phyloP scores from a whole-genome alignment of 306 rosid species.

The Inga laurina region DNA sequence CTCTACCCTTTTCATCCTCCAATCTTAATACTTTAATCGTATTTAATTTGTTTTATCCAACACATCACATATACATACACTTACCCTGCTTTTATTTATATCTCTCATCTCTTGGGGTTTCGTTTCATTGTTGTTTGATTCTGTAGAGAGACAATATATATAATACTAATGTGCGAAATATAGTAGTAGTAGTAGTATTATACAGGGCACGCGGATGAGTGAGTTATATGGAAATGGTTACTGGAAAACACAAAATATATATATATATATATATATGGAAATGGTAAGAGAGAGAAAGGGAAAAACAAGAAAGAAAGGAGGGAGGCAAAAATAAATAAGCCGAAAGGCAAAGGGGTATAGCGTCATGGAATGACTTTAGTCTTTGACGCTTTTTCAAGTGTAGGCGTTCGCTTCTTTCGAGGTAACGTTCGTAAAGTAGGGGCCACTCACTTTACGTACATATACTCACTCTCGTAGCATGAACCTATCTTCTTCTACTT shows the following conservation, averaged over 20 bases:
- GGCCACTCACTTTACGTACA: neutral
- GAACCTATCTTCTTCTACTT: neutral
- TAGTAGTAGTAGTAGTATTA: too few species aligned
- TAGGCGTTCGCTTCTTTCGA: constrained; percentile 45
- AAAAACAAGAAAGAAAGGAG: neutral
- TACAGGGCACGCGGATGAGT: neutral
- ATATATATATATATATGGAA: too few species aligned
- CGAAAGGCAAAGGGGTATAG: constrained; percentile 49
- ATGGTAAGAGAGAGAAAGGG: neutral
- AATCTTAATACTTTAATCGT: neutral
- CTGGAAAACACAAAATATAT: too few species aligned
- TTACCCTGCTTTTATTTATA: neutral
- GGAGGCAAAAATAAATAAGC: constrained; percentile 28
- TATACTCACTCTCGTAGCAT: neutral
- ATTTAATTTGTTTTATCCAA: neutral
- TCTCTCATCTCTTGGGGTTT: neutral
- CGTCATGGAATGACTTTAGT: constrained; percentile 38
- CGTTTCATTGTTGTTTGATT: constrained; percentile 40
- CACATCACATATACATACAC: neutral
- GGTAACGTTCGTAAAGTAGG: constrained; percentile 28
- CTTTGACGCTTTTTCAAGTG: constrained; percentile 41
- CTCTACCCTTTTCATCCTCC: constrained; percentile 4
- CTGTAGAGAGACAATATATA: constrained; percentile 35
- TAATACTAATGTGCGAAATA: neutral
- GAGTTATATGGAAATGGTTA: too few species aligned